Evolutionary conservation across 2,329 filamentous ascomycete genomes (phyloP).

Genomic region (Zymoseptoria tritici): DNA sequence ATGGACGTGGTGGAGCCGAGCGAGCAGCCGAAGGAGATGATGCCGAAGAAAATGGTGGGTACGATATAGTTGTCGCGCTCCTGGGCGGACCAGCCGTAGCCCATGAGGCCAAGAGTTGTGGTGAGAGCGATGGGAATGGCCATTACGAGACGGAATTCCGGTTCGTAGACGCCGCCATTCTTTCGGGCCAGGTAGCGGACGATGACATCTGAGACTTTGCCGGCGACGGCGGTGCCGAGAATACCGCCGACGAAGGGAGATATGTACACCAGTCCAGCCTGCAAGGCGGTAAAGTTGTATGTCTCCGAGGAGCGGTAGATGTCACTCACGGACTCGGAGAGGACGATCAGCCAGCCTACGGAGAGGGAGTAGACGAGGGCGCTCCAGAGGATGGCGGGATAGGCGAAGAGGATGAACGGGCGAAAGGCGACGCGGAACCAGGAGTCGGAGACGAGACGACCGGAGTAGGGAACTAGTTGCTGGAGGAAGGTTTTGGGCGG

Average conservation of each 20-base stretch:
- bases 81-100: constrained; percentile 87
- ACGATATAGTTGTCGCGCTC: constrained; percentile 76
- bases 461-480: constrained; percentile 69
- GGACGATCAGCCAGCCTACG: constrained; percentile 89
- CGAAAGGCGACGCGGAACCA: constrained; percentile 73
- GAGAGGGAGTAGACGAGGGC: constrained; percentile 77
- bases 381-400: constrained; percentile 86
- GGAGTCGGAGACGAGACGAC: constrained; percentile 66
- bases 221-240: constrained; percentile 84
- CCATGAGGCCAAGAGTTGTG: constrained; percentile 82
- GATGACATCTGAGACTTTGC: constrained; percentile 77
- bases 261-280: constrained; percentile 80
- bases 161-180: constrained; percentile 92
- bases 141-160: constrained; percentile 89
- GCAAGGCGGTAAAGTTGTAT: constrained; percentile 76
- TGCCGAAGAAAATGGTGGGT: constrained; percentile 84
- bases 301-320: constrained; percentile 63
- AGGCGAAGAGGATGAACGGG: constrained; percentile 79
- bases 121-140: constrained; percentile 68
- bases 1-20: constrained; percentile 86
- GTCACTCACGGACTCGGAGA: constrained; percentile 77
- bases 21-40: constrained; percentile 87
- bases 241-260: constrained; percentile 84
- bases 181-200: constrained; percentile 72
- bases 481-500: constrained; percentile 65